Evolutionary conservation across 768 basidiomycete genomes (phyloP), one percentile per base, ranked within the genome.

Genomic region (Dacryopinax spathularia): DNA sequence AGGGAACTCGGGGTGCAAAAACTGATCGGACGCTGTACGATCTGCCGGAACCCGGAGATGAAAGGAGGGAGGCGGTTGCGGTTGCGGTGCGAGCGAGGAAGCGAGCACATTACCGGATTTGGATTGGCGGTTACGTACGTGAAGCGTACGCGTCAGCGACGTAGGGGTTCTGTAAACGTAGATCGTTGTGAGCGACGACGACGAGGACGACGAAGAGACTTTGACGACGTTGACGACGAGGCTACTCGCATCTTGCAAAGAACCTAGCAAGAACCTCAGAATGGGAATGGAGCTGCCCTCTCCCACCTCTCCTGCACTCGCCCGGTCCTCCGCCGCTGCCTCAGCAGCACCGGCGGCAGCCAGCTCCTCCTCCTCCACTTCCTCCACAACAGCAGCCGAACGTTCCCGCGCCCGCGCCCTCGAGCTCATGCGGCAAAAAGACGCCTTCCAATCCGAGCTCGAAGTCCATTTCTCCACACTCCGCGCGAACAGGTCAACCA

Each of bases 381-480:
- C 29, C 9, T 13, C 18, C 25, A 29, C 48, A 29, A n/a, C n/a
- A n/a, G n/a, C n/a, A n/a, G n/a, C n/a, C n/a, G 48, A 56, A 13
- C 25, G 48, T 15, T 44, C 66, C 29, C 66, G 65, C 22, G 60
- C 64, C 61, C 70, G 69, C 64, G 88, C 87, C 2, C 80, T 81
- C 59, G 75, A 78, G 9, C 77, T 94, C 25, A 85, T 92, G 67
- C 74, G 78, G 2, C 79, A 77, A 62, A 92, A 91, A 69, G 83
- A 86, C 62, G 77, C 73, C 29, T 84, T 94, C 68, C 88, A 94
- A 72, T 77, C 78, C 33, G 84, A 90, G 68, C 80, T 94, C 61
- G 78, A 81, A 62, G 74, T 77, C 10, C 84, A 89, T 61, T 73
- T 81, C 35, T 75, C 81, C 41, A 79, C 90, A 62, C 82, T 91